Evolutionary conservation across 2,329 filamentous ascomycete genomes (phyloP).

Genomic region (Elsinoe australis): DNA sequence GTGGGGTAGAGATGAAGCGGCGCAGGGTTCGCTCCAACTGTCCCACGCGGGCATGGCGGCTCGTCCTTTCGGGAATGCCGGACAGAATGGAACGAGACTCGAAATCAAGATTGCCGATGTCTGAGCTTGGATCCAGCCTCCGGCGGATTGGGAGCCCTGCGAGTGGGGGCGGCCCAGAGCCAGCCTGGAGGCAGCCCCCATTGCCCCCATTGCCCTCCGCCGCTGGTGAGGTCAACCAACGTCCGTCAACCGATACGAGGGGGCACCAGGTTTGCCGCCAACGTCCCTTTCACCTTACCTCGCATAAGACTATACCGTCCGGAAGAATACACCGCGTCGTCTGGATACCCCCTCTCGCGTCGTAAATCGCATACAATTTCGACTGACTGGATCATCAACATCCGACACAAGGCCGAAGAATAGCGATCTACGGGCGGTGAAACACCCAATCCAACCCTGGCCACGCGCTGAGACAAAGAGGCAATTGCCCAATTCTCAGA

Average conservation of each 20-base stretch:
- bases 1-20: too few species aligned
- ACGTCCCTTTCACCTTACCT: slow-evolving; percentile 1
- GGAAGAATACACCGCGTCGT: slow-evolving; percentile 9
- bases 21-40: too few species aligned
- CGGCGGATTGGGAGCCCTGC: too few species aligned
- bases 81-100: too few species aligned
- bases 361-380: neutral
- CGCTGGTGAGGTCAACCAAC: too few species aligned
- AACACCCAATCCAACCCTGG: slow-evolving; percentile 8
- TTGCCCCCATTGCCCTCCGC: too few species aligned
- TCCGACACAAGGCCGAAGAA: slow-evolving; percentile 6
- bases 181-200: too few species aligned
- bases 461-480: slow-evolving; percentile 5
- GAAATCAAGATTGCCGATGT: too few species aligned
- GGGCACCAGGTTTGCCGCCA: neutral
- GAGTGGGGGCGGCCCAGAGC: too few species aligned
- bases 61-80: too few species aligned
- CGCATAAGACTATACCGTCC: slow-evolving; percentile 4
- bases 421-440: slow-evolving; percentile 16
- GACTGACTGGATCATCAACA: neutral
- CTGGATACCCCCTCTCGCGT: neutral
- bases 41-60: too few species aligned
- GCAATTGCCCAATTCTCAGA: neutral
- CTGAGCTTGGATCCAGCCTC: too few species aligned
- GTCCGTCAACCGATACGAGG: slow-evolving; percentile 6